Evolutionary conservation across 176 grass and related monocot species (phyloP), one percentile per base, ranked within the genome.

Genomic region (Cenchrus purpureus): DNA sequence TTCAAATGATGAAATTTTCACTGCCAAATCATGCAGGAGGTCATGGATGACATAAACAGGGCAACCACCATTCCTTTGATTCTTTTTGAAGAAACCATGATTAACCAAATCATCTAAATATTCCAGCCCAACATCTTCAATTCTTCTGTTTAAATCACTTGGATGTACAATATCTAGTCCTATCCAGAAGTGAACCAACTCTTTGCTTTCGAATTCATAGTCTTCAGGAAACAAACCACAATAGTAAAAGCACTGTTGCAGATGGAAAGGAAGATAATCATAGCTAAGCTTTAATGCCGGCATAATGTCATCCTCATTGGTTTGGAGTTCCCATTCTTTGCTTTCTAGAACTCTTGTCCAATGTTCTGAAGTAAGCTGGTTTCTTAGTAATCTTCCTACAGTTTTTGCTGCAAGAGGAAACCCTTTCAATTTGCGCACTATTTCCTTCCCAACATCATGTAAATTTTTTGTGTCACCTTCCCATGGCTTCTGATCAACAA

Each of bases 211-310:
- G 16, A 86, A 90, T 48, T 20, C 3, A 0, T 60, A 73, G 8
- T 83, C 73, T 64, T 83, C 62, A 16, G 78, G 88, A 66, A 87
- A 87, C 37, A 90, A 20, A 17, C n/a, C 44, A 58, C 84, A 87
- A 59, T 76, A 87, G 0, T 50, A 17, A 66, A 83, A 87, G 22
- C 88, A 90, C 8, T 72, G 64, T 25, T 83, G 72, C 16, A 87
- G 48, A 56, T 83, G 84, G 17, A 76, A 66, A 72, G 88, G 83
- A 16, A 87, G 73, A 29, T 86, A 79, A 7, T 73, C 15, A 63
- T 83, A 90, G 20, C 88, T 87, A 16, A 86, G 25, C 22, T 73
- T 82, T 9, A 90, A 50, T 16, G 79, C 86, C 0, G 86, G 78
- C 86, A 82, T 88, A 29, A 88, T 88, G 17, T 79, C 79, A 69